phyloP scores from a whole-genome alignment of 2,329 filamentous ascomycete genomes.

The Penicillium sp. region DNA sequence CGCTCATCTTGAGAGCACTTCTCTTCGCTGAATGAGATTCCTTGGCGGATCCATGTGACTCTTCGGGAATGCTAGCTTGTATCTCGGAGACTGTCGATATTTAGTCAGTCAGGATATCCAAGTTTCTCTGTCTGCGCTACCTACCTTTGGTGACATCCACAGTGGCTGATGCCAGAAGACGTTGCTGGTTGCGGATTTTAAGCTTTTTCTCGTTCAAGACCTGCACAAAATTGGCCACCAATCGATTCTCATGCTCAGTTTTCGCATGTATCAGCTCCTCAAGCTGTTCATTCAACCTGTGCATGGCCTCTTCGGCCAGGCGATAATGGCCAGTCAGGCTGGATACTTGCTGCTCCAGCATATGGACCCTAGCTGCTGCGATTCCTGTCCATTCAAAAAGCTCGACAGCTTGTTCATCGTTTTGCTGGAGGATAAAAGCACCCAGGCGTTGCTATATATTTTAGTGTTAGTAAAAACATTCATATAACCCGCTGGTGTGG shows the following conservation, averaged over 20 bases:
- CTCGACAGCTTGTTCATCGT: conserved; percentile 55
- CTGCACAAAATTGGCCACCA: conserved; percentile 58
- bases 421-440: conserved; percentile 50
- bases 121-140: not conserved
- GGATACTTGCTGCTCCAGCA: conserved; percentile 43
- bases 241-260: conserved; percentile 54
- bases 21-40: conserved; percentile 29
- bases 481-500: not conserved
- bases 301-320: conserved; percentile 51
- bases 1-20: conserved; percentile 18
- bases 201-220: conserved; percentile 63
- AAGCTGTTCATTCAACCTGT: conserved; percentile 53
- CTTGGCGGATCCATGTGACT: conserved; percentile 11
- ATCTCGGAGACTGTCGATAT: conserved; percentile 27
- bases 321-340: conserved; percentile 41
- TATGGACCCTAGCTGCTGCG: conserved; percentile 46
- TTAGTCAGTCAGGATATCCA: not conserved
- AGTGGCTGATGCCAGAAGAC: conserved; percentile 53
- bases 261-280: conserved; percentile 59
- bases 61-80: conserved; percentile 16
- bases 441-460: conserved; percentile 53
- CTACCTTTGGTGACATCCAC: conserved; percentile 41
- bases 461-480: conserved; percentile 16
- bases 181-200: conserved; percentile 62
- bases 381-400: conserved; percentile 57